Percentiles rank a stretch among this genome's conserved stretches.
Conservation (phyloP, 345 rosid species). For the Euphorbia tirucalli region DNA sequence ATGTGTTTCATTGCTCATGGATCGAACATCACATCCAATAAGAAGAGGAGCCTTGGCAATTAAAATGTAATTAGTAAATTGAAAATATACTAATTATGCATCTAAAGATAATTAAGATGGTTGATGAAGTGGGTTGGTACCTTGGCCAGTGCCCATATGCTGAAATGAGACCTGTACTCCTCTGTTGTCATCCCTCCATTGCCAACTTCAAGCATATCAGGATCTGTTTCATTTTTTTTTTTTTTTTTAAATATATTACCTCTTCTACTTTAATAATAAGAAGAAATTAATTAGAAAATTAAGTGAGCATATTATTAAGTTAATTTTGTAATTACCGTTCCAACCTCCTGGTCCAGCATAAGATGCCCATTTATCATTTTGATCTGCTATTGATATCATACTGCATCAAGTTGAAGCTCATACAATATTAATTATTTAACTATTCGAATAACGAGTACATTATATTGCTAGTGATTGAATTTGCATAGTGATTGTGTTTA, state of each 20-base stretch:
- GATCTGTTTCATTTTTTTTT: constrained; percentile 11
- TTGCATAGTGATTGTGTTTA: too few species aligned
- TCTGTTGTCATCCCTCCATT: constrained; percentile 33
- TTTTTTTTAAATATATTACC: neutral
- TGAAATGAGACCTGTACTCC: constrained; percentile 30
- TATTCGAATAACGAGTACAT: too few species aligned
- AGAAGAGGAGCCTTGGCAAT: constrained; percentile 33
- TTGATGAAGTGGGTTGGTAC: neutral
- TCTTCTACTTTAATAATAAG: too few species aligned
- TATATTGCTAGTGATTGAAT: neutral
- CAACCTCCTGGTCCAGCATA: constrained; percentile 93
- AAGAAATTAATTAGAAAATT: too few species aligned
- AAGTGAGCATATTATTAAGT: neutral
- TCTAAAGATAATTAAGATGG: too few species aligned
- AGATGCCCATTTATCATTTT: constrained; percentile 73
- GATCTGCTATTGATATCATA: constrained; percentile 65
- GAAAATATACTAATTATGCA: too few species aligned
- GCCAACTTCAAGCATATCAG: constrained; percentile 36
- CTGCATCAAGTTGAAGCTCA: constrained; percentile 31
- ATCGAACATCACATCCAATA: constrained; percentile 52
- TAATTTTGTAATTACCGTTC: constrained; percentile 49
- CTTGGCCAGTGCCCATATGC: constrained; percentile 34
- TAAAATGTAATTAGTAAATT: too few species aligned
- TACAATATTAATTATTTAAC: too few species aligned
- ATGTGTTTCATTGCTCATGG: constrained; percentile 37